Evolutionary conservation across 2,329 filamentous ascomycete species (phyloP).

Genomic region (Ophiostoma montium): DNA sequence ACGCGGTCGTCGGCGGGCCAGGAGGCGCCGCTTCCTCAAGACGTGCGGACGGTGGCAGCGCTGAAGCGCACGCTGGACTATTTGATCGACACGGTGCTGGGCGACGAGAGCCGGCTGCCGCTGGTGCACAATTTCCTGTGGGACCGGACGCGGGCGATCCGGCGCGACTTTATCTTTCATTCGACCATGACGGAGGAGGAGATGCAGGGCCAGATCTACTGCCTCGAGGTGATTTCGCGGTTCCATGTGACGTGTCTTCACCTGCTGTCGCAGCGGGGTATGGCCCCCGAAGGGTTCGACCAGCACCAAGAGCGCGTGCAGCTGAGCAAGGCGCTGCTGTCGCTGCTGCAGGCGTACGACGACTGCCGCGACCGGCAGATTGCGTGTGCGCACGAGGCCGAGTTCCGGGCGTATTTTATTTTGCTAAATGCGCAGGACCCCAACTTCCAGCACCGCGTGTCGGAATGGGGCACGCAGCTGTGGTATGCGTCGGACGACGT

Average conservation of each 20-base stretch:
- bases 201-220: conserved; percentile 44
- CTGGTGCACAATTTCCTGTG: conserved; percentile 49
- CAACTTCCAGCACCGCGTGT: conserved; percentile 39
- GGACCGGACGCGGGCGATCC: conserved; percentile 53
- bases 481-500: conserved; percentile 43
- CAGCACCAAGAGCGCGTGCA: conserved; percentile 56
- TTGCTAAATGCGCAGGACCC: conserved; percentile 47
- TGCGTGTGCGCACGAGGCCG: conserved; percentile 45
- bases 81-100: conserved; percentile 44
- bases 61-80: conserved; percentile 49
- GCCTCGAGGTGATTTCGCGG: conserved; percentile 50
- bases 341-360: conserved; percentile 51
- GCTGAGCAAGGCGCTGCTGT: conserved; percentile 49
- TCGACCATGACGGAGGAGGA: conserved; percentile 44
- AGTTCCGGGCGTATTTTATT: conserved; percentile 53
- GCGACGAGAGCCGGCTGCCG: conserved; percentile 37
- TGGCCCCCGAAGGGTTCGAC: conserved; percentile 45
- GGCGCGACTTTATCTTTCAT: conserved; percentile 55
- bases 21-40: conserved; percentile 52
- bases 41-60: conserved; percentile 46
- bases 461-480: conserved; percentile 40
- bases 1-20: conserved; percentile 55
- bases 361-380: conserved; percentile 46
- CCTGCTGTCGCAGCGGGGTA: conserved; percentile 42
- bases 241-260: conserved; percentile 54